Percentiles rank a stretch among this genome's conserved stretches.
Conservation (phyloP, 2,329 filamentous ascomycete genomes). For the Rutstroemia sp. region DNA sequence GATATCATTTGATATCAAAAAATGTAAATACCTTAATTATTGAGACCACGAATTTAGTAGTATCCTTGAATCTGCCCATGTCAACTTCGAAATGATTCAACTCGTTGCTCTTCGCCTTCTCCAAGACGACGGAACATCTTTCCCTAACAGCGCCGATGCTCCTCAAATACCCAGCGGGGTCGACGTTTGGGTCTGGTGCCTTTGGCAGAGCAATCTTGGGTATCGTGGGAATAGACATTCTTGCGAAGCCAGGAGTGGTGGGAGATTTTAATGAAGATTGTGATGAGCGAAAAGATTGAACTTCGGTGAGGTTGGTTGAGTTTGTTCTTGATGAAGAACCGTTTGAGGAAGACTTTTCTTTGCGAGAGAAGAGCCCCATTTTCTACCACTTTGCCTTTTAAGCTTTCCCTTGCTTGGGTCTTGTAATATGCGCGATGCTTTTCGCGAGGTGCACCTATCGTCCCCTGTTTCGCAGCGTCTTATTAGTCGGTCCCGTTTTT, state of each 20-base stretch:
- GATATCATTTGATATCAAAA: constrained; percentile 6
- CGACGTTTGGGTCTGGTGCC: constrained; percentile 77
- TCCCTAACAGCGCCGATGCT: constrained; percentile 86
- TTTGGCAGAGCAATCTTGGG: constrained; percentile 75
- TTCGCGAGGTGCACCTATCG: background rate
- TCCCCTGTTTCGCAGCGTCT: background rate
- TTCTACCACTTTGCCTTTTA: constrained; percentile 1
- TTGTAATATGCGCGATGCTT: background rate
- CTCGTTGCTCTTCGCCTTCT: constrained; percentile 60
- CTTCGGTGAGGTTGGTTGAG: constrained; percentile 20
- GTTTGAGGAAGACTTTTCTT: constrained; percentile 23
- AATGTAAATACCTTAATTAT: constrained; percentile 58
- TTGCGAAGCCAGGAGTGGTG: constrained; percentile 21
- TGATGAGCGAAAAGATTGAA: constrained; percentile 14
- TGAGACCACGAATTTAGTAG: constrained; percentile 61
- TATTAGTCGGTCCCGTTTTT: background rate
- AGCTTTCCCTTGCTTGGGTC: background rate
- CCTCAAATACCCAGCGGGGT: constrained; percentile 84
- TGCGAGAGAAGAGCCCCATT: constrained; percentile 29
- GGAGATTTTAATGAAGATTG: constrained; percentile 26
- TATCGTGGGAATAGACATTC: constrained; percentile 37
- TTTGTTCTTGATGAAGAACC: constrained; percentile 19
- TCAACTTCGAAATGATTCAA: constrained; percentile 66
- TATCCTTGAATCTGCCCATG: constrained; percentile 59
- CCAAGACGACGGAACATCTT: constrained; percentile 50